phyloP scores from a whole-genome alignment of 345 rosid genomes.

The Stellera chamaejasme region DNA sequence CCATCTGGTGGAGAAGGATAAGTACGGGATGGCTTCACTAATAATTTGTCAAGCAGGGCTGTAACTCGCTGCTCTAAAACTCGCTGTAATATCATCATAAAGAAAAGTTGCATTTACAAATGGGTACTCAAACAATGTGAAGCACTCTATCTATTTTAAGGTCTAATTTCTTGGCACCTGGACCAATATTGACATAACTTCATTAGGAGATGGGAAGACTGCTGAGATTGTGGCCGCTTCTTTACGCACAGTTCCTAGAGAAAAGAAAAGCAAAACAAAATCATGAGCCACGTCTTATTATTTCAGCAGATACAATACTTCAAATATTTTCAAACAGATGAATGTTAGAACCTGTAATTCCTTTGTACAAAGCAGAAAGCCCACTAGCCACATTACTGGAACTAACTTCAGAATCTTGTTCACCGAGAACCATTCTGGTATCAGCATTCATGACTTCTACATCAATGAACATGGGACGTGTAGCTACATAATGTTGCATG shows the following conservation, averaged over 20 bases:
- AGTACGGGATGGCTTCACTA: constrained; percentile 79
- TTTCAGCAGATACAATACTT: constrained; percentile 7
- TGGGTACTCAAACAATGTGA: constrained; percentile 7
- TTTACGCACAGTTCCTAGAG: constrained; percentile 78
- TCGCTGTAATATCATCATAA: constrained; percentile 36
- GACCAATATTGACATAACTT: constrained; percentile 87
- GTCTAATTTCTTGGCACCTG: constrained; percentile 39
- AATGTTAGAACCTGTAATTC: constrained; percentile 67
- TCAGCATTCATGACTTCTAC: constrained; percentile 93
- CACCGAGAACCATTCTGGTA: constrained; percentile 83
- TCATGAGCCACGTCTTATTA: constrained; percentile 3
- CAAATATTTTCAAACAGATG: constrained; percentile 14
- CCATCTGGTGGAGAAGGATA: constrained; percentile 67
- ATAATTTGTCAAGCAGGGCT: constrained; percentile 70
- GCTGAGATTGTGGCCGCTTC: constrained; percentile 93
- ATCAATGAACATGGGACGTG: constrained; percentile 94
- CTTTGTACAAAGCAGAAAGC: constrained; percentile 80
- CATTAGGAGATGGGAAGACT: constrained; percentile 90
- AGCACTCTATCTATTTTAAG: background rate
- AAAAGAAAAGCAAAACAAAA: constrained; percentile 6
- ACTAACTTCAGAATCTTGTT: constrained; percentile 72
- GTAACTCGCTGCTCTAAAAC: constrained; percentile 93
- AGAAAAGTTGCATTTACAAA: background rate
- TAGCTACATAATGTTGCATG: constrained; percentile 96
- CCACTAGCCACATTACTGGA: constrained; percentile 87